phyloP scores from a whole-genome alignment of 2,329 filamentous ascomycete species.

The Monilinia vaccinii-corymbosi region DNA sequence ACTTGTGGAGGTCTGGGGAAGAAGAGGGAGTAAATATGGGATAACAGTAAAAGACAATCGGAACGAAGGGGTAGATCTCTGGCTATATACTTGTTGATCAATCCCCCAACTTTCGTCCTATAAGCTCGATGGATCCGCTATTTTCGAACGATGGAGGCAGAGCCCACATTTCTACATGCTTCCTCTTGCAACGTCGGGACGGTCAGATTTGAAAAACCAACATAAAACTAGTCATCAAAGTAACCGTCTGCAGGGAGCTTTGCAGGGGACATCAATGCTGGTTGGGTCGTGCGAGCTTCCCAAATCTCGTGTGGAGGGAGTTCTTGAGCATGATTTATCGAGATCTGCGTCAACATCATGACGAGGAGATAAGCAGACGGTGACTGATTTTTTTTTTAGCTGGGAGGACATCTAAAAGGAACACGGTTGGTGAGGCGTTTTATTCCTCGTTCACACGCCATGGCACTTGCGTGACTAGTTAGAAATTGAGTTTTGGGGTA shows the following conservation, averaged over 20 bases:
- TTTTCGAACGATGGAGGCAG: neutral
- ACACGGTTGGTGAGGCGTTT: slow-evolving; percentile 2
- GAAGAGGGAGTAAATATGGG: neutral
- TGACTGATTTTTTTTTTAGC: neutral
- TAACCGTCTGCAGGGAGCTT: neutral
- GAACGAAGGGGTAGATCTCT: neutral
- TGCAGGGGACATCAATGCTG: neutral
- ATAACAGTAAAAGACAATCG: neutral
- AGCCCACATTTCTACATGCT: slow-evolving; percentile 7
- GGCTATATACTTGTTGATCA: slow-evolving; percentile 6
- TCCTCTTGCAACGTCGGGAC: slow-evolving; percentile 1
- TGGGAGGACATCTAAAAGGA: neutral
- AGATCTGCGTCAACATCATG: slow-evolving; percentile 4
- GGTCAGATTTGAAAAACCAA: slow-evolving; percentile 2
- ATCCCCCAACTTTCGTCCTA: slow-evolving; percentile 5
- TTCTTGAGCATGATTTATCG: neutral
- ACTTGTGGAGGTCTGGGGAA: slow-evolving; percentile 3
- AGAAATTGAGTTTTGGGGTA: neutral
- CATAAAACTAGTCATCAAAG: neutral
- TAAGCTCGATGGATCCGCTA: neutral
- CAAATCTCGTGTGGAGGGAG: neutral
- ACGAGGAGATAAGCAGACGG: slow-evolving; percentile 3
- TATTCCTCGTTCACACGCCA: neutral
- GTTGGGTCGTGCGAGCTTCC: neutral
- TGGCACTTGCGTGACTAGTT: neutral